Evolutionary conservation across 1,284 basidiomycete genomes (phyloP).

Genomic region (Apiotrichum mycotoxinovorans): DNA sequence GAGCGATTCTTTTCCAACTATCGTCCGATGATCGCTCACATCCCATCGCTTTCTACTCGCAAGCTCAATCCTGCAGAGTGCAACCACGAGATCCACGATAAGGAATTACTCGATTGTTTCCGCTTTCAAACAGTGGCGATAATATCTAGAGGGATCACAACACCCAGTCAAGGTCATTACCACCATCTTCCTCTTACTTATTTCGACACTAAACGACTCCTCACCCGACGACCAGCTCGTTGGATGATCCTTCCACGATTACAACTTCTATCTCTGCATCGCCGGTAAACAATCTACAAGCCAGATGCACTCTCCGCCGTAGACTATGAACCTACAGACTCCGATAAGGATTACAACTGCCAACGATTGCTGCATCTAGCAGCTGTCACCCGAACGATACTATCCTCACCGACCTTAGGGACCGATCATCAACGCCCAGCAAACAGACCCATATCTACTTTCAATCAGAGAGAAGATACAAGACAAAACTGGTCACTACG

Average conservation of each 20-base stretch:
- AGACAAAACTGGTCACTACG: too few species aligned
- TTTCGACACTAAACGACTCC: constrained; percentile 33
- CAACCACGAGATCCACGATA: constrained; percentile 56
- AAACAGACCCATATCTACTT: too few species aligned
- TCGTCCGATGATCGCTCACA: constrained; percentile 31
- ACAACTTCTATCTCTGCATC: constrained; percentile 50
- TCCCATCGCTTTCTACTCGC: constrained; percentile 47
- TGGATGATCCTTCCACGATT: constrained; percentile 51
- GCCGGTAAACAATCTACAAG: constrained; percentile 47
- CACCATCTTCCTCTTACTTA: constrained; percentile 54
- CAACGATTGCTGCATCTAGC: not conserved
- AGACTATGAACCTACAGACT: too few species aligned
- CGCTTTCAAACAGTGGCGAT: constrained; percentile 50
- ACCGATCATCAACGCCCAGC: not conserved
- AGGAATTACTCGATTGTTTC: constrained; percentile 53
- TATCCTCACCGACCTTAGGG: not conserved
- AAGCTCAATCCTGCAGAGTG: constrained; percentile 40
- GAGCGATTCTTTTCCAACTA: constrained; percentile 9
- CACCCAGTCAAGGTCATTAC: constrained; percentile 41
- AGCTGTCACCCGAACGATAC: not conserved
- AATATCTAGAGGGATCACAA: constrained; percentile 44
- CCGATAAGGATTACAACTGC: not conserved
- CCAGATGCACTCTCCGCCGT: constrained; percentile 52
- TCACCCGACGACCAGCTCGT: constrained; percentile 43
- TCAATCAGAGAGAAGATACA: too few species aligned